A percentile compares a stretch with the other conserved stretches of the same genome.
Evolutionary conservation across 1,284 basidiomycete species (phyloP).

Genomic region (Austroboletus novae-zelandiae): DNA sequence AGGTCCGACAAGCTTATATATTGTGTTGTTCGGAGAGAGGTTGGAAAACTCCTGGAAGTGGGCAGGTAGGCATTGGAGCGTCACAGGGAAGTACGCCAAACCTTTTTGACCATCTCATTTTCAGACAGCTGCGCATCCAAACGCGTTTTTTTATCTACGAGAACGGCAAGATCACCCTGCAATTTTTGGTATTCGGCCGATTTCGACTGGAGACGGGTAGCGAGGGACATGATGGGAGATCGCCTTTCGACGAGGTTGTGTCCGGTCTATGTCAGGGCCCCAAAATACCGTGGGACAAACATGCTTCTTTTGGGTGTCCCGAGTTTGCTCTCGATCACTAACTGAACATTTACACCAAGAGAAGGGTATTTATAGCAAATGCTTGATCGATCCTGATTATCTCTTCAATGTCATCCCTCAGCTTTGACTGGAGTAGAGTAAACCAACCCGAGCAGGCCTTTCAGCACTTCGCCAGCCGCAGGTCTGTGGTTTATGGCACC

Average conservation of each 20-base stretch:
- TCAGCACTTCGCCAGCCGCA: slow-evolving; percentile 64
- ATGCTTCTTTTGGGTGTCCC: too few species aligned
- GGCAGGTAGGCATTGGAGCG: background rate
- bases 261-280: too few species aligned
- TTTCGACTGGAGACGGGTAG: slow-evolving; percentile 58
- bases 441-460: slow-evolving; percentile 58
- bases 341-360: too few species aligned
- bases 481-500: slow-evolving; percentile 78
- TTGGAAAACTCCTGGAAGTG: slow-evolving; percentile 74
- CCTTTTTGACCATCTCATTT: slow-evolving; percentile 92
- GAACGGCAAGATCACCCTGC: slow-evolving; percentile 67
- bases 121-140: slow-evolving; percentile 89
- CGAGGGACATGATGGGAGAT: slow-evolving; percentile 40
- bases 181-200: slow-evolving; percentile 79
- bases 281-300: background rate
- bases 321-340: too few species aligned
- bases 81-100: slow-evolving; percentile 27
- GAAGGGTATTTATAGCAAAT: too few species aligned
- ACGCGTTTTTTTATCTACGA: slow-evolving; percentile 78
- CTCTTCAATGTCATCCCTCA: slow-evolving; percentile 39
- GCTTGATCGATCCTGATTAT: background rate
- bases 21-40: slow-evolving; percentile 73
- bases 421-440: slow-evolving; percentile 68
- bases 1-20: slow-evolving; percentile 93
- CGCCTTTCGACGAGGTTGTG: background rate